phyloP scores from a whole-genome alignment of 495 filamentous ascomycete species.

The Penicillium mononematosum region DNA sequence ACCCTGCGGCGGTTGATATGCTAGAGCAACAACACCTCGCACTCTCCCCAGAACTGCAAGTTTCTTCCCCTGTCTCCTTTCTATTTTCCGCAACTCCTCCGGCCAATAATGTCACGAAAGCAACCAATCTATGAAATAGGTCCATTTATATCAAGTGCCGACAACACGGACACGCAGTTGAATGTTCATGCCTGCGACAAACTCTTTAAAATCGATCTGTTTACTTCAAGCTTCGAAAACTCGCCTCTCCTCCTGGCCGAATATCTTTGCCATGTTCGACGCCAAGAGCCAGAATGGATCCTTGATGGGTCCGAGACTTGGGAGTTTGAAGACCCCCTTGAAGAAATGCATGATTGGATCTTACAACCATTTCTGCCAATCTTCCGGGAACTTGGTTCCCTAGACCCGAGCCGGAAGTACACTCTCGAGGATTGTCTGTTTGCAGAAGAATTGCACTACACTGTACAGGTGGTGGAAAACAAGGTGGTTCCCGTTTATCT shows the following conservation, averaged over 20 bases:
- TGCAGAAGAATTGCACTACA: background rate
- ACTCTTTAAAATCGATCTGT: slow-evolving; percentile 14
- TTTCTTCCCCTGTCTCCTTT: too few species aligned
- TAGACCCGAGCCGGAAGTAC: background rate
- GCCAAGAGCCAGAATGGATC: slow-evolving; percentile 14
- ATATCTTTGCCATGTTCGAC: slow-evolving; percentile 15
- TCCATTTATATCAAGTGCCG: slow-evolving; percentile 15
- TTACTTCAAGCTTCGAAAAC: slow-evolving; percentile 10
- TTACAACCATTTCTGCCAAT: background rate
- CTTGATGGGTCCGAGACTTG: slow-evolving; percentile 1
- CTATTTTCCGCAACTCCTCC: background rate
- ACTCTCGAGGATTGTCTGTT: background rate
- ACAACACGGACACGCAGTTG: slow-evolving; percentile 12
- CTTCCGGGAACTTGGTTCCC: background rate
- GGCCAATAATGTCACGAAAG: background rate
- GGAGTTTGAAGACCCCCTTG: slow-evolving; percentile 5
- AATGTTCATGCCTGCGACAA: slow-evolving; percentile 19
- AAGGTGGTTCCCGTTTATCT: background rate
- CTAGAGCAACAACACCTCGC: too few species aligned
- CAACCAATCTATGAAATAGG: slow-evolving; percentile 13
- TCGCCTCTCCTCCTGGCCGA: slow-evolving; percentile 14
- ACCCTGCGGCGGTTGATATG: too few species aligned
- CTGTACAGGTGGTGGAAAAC: background rate
- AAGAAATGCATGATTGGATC: background rate
- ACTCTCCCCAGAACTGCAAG: too few species aligned